Percentiles rank a stretch among this genome's conserved stretches.
These are phyloP conservation scores for Eutrema japonicum DNA, from an alignment of 345 rosid species.

Conservation along the genomic window DNA sequence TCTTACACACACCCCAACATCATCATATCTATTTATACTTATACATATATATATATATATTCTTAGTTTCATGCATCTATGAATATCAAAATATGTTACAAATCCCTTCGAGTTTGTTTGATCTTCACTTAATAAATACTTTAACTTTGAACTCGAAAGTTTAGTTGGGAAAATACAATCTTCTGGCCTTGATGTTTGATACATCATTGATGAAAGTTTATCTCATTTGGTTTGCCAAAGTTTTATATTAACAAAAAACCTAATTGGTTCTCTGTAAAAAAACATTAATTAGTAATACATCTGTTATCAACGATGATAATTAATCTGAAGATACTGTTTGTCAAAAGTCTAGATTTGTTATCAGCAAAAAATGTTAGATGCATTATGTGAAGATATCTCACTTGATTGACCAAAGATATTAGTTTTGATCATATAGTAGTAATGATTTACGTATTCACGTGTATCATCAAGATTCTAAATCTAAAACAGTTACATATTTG, in stretches of 20 bases:
- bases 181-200: not conserved
- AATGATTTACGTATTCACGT: conserved; percentile 19
- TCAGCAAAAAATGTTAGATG: not conserved
- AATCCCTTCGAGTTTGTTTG: conserved; percentile 11
- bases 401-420: conserved; percentile 5
- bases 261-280: not conserved
- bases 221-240: conserved; percentile 1
- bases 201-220: not conserved
- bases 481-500: not conserved
- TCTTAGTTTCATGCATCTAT: conserved; percentile 25
- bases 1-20: conserved; percentile 46
- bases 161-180: conserved; percentile 1
- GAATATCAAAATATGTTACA: conserved; percentile 20
- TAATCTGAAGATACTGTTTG: not conserved
- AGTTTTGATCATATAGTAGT: not conserved
- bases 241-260: not conserved
- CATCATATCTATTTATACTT: conserved; percentile 26
- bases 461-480: not conserved
- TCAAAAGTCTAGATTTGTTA: not conserved
- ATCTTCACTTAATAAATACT: conserved; percentile 9
- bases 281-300: not conserved
- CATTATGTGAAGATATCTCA: conserved; percentile 6
- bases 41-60: not conserved
- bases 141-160: not conserved
- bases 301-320: not conserved